These are phyloP conservation scores for Neltuma alba DNA, from an alignment of 306 rosid genomes.

Conservation along the genomic window DNA sequence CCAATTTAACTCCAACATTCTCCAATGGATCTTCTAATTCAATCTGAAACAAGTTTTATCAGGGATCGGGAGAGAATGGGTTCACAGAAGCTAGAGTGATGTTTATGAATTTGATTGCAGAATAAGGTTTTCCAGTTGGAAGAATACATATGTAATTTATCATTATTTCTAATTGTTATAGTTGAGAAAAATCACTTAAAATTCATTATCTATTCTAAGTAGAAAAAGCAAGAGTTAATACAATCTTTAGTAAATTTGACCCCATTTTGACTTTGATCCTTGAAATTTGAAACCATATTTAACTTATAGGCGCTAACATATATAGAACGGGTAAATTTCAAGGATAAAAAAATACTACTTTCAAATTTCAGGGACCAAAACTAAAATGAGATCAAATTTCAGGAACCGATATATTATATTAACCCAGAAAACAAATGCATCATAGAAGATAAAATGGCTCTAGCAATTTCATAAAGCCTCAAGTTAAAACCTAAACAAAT, in stretches of 20 bases:
- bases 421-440: slow-evolving; percentile 9
- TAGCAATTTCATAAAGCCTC: not conserved
- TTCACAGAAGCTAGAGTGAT: not conserved
- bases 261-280: too few relatives aligned
- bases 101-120: slow-evolving; percentile 1
- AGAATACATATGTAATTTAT: not conserved
- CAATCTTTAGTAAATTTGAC: too few relatives aligned
- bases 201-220: not conserved
- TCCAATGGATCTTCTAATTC: slow-evolving; percentile 93
- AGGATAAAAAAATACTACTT: too few relatives aligned
- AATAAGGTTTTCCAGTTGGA: not conserved
- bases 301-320: too few relatives aligned
- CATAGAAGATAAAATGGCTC: slow-evolving; percentile 8
- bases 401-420: too few relatives aligned
- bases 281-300: too few relatives aligned
- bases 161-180: not conserved
- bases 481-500: not conserved
- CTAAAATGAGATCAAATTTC: too few relatives aligned
- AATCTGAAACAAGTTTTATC: slow-evolving; percentile 47
- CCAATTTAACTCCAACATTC: slow-evolving; percentile 94
- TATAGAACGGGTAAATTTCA: too few relatives aligned
- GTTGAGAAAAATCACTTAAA: not conserved
- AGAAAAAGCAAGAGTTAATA: too few relatives aligned
- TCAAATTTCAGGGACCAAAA: too few relatives aligned
- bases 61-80: not conserved